A percentile compares a stretch with the other conserved stretches of the same genome.
Evolutionary conservation across 2,329 filamentous ascomycete genomes (phyloP).

Genomic region (Aspergillus brunneoviolaceus): DNA sequence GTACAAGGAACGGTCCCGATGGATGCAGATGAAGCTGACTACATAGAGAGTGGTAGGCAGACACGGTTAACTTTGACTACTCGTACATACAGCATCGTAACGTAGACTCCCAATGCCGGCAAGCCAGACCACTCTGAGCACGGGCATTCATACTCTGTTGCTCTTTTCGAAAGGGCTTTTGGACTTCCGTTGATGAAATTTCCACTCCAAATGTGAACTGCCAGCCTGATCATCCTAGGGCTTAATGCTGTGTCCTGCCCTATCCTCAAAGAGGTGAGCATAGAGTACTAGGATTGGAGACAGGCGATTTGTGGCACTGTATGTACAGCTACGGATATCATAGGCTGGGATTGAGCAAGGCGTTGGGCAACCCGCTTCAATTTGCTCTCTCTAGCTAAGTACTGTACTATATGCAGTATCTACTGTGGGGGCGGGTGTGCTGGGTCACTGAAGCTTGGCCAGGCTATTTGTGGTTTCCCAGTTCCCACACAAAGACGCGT

Average conservation of each 20-base stretch:
- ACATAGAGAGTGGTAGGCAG: too few relatives aligned
- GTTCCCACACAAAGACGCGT: conserved; percentile 3
- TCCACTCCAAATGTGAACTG: not conserved
- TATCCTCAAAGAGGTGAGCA: too few relatives aligned
- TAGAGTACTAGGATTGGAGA: not conserved
- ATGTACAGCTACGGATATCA: not conserved
- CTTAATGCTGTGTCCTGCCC: not conserved
- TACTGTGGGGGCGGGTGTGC: not conserved
- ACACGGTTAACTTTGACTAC: too few relatives aligned
- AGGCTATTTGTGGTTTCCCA: conserved; percentile 3
- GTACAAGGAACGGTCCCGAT: too few relatives aligned
- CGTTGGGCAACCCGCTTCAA: conserved; percentile 1
- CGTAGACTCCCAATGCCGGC: not conserved
- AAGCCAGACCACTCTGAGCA: not conserved
- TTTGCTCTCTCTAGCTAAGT: not conserved
- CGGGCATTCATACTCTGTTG: too few relatives aligned
- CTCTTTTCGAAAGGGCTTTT: too few relatives aligned
- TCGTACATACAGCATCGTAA: too few relatives aligned
- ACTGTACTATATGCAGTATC: too few relatives aligned
- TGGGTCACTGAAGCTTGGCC: conserved; percentile 8
- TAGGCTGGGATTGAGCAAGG: not conserved
- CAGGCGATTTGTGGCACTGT: not conserved
- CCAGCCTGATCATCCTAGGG: not conserved
- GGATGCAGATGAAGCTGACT: too few relatives aligned
- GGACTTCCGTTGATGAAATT: too few relatives aligned